A percentile compares a stretch with the other conserved stretches of the same genome.
Evolutionary conservation across 2,329 filamentous ascomycete genomes (phyloP).

Genomic region (Cercospora sesami): DNA sequence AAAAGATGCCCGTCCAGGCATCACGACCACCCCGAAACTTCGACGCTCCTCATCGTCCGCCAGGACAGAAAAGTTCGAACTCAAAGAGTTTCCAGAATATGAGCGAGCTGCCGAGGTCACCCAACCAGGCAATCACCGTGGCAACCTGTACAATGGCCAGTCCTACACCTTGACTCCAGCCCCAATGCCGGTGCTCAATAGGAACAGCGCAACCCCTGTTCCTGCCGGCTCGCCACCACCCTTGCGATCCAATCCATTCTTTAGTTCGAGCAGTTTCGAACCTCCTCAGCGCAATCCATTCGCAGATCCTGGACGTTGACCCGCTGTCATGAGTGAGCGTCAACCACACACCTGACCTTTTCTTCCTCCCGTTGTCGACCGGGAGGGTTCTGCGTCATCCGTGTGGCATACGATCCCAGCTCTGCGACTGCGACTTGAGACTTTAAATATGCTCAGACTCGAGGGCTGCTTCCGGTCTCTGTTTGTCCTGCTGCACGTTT

Average conservation of each 20-base stretch:
- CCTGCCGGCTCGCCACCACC: slow-evolving; percentile 41
- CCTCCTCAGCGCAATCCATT: slow-evolving; percentile 42
- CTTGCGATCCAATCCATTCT: slow-evolving; percentile 32
- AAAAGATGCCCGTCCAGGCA: slow-evolving; percentile 36
- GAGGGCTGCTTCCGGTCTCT: slow-evolving; percentile 29
- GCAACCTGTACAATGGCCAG: slow-evolving; percentile 46
- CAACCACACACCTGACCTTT: slow-evolving; percentile 48
- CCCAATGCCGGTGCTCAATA: slow-evolving; percentile 46
- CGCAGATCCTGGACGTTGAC: slow-evolving; percentile 44
- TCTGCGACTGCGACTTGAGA: slow-evolving; percentile 34
- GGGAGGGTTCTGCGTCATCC: slow-evolving; percentile 45
- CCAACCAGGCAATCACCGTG: slow-evolving; percentile 43
- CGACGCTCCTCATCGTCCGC: slow-evolving; percentile 13
- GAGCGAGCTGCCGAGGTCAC: slow-evolving; percentile 37
- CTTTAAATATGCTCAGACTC: slow-evolving; percentile 41
- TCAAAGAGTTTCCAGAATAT: slow-evolving; percentile 40
- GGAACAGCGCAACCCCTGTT: slow-evolving; percentile 32
- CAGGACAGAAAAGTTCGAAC: slow-evolving; percentile 23
- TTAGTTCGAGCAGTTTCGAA: slow-evolving; percentile 34
- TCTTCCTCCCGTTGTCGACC: slow-evolving; percentile 38
- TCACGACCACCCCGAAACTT: slow-evolving; percentile 15
- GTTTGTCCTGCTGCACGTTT: slow-evolving; percentile 19
- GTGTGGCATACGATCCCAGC: slow-evolving; percentile 30
- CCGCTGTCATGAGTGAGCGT: slow-evolving; percentile 40
- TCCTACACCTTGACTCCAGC: slow-evolving; percentile 49